Base-by-base conservation (phyloP, 164 flowering plant species). In the Akebia trifoliata region DNA sequence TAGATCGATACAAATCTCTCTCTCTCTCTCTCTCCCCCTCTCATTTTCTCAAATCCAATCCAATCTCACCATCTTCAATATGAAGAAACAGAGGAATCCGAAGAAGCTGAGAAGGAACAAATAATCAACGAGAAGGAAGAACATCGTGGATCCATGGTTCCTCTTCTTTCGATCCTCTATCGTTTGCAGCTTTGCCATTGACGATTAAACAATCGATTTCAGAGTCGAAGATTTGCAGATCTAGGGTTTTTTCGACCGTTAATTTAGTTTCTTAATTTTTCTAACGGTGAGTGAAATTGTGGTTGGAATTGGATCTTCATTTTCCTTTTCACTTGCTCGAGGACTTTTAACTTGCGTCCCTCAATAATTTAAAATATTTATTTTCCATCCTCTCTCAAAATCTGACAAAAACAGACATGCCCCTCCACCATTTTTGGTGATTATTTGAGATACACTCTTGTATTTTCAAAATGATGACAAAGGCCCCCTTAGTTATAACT, bases 51-150 rank as follows among this genome's bases (percentile, higher is more conserved):
- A 31, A 48, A 68, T 78, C 70, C 78, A 51, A 76, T 0, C 14
- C 82, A n/a, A n/a, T n/a, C n/a, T 79, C 25, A 76, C 1, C 44
- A 87, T 34, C 65, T 80, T 81, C 62, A 62, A 64, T 55, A 87
- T 46, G 57, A 83, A 60, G 69, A 68, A 84, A 50, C 65, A 59
- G 61, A 85, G 84, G 62, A 87, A 77, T 2, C 63, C 77, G 42
- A 81, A 57, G 73, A 87, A 85, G 29, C 85, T 55, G 62, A 65
- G 44, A 56, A 87, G 70, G 69, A 85, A 87, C 24, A 85, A 61
- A 60, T 83, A 83, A 68, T 87, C 95, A 0, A 85, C 53, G 51
- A 78, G 63, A 3, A 87, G 76, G 53, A 87, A 87, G 48, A 85
- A 74, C n/a, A 38, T 63, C 35, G 83, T 76, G 6, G 90, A 83